A percentile compares a stretch with the other conserved stretches of the same genome.
These are phyloP conservation scores for Penicillium psychrofluorescens DNA, from an alignment of 495 filamentous ascomycete species.

Conservation along the genomic window DNA sequence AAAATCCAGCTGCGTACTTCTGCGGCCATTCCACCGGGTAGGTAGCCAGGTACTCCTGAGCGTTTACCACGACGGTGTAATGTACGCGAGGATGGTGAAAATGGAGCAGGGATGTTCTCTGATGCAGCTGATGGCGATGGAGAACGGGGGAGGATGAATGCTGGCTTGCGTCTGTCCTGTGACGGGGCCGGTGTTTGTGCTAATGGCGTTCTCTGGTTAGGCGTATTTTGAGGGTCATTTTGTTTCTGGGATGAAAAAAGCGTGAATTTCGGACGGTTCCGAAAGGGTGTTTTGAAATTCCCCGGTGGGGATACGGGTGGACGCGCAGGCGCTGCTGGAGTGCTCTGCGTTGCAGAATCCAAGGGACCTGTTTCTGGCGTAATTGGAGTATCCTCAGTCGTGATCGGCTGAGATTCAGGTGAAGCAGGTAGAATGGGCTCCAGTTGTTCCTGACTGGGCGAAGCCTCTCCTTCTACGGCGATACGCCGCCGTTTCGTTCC, in stretches of 20 bases:
- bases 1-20: conserved; percentile 38
- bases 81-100: conserved; percentile 33
- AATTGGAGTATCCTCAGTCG: neutral
- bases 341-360: conserved; percentile 1
- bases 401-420: conserved; percentile 3
- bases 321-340: conserved; percentile 2
- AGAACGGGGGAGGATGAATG: conserved; percentile 33
- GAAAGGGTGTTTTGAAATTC: conserved; percentile 16
- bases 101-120: conserved; percentile 28
- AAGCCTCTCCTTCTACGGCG: neutral
- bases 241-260: conserved; percentile 9
- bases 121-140: conserved; percentile 22
- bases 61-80: conserved; percentile 26
- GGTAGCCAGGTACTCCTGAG: conserved; percentile 15
- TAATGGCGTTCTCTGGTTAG: no score
- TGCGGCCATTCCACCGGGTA: conserved; percentile 36
- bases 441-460: conserved; percentile 1
- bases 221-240: no score
- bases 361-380: neutral
- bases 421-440: conserved; percentile 15
- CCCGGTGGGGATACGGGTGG: conserved; percentile 10
- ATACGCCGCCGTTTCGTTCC: conserved; percentile 25
- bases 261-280: conserved; percentile 21
- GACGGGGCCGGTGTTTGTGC: conserved; percentile 13
- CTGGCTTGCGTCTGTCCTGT: conserved; percentile 21